Evolutionary conservation across 2,329 filamentous ascomycete species (phyloP).

Genomic region (Orbilia javanica): DNA sequence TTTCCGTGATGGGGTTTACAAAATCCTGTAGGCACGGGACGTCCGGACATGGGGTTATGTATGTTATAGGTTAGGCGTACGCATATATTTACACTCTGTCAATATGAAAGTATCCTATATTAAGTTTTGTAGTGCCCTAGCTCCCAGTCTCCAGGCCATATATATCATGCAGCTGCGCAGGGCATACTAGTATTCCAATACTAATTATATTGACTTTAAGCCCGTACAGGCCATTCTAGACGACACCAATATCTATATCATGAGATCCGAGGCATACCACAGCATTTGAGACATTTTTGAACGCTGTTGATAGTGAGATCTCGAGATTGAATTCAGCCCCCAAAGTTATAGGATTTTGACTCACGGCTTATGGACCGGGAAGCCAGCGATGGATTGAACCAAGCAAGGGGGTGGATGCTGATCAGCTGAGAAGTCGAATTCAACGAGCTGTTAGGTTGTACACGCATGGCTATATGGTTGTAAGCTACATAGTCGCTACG

Average conservation of each 20-base stretch:
- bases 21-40: neutral
- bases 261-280: neutral
- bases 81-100: neutral
- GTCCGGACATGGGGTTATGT: neutral
- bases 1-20: neutral
- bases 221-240: neutral
- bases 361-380: too few species aligned
- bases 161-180: too few species aligned
- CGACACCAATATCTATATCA: neutral
- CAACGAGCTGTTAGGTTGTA: neutral
- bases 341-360: neutral
- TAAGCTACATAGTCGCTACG: neutral
- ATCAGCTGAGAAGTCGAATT: neutral
- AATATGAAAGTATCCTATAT: neutral
- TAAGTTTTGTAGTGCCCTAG: too few species aligned
- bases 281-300: neutral
- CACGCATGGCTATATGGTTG: neutral
- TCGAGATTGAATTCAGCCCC: neutral
- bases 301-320: neutral
- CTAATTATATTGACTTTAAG: too few species aligned
- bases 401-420: neutral
- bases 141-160: too few species aligned
- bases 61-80: neutral
- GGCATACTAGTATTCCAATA: too few species aligned
- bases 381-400: neutral